Conservation (phyloP, 2,329 filamentous ascomycete genomes). For the Pestalotiopsis sp. region DNA sequence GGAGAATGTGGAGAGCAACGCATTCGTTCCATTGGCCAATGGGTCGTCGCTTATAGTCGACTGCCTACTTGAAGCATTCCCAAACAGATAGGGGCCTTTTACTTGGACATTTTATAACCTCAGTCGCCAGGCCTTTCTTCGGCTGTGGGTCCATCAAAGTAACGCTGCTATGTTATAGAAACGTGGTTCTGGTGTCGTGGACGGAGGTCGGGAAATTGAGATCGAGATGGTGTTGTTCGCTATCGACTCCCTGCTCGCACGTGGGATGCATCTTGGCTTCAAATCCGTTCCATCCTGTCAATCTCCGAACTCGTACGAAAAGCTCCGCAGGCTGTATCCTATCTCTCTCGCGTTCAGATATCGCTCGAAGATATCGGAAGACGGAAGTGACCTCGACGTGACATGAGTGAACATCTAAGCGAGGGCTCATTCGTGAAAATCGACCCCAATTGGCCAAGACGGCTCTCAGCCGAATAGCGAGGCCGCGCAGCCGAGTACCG, state of each 20-base stretch:
- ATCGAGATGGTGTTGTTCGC: background rate
- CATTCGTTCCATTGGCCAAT: background rate
- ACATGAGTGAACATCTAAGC: background rate
- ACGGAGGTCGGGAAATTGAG: background rate
- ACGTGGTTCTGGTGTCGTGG: background rate
- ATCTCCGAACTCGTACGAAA: conserved; percentile 8
- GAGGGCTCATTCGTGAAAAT: background rate
- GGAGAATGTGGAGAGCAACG: background rate
- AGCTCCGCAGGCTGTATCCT: background rate
- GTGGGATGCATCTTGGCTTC: background rate
- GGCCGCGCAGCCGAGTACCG: background rate
- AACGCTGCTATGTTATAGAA: background rate
- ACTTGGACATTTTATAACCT: background rate
- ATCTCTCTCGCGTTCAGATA: background rate
- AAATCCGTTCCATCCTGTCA: background rate
- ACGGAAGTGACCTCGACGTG: background rate
- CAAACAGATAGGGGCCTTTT: background rate
- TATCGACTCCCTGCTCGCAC: conserved; percentile 4
- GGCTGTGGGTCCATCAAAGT: background rate
- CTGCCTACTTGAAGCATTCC: background rate
- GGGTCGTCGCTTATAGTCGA: background rate
- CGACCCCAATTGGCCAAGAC: background rate
- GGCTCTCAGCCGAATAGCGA: background rate
- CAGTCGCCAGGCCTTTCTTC: background rate
- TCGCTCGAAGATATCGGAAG: background rate